Evolutionary conservation across 2,329 filamentous ascomycete genomes (phyloP).

Genomic region (Neurospora sp.): DNA sequence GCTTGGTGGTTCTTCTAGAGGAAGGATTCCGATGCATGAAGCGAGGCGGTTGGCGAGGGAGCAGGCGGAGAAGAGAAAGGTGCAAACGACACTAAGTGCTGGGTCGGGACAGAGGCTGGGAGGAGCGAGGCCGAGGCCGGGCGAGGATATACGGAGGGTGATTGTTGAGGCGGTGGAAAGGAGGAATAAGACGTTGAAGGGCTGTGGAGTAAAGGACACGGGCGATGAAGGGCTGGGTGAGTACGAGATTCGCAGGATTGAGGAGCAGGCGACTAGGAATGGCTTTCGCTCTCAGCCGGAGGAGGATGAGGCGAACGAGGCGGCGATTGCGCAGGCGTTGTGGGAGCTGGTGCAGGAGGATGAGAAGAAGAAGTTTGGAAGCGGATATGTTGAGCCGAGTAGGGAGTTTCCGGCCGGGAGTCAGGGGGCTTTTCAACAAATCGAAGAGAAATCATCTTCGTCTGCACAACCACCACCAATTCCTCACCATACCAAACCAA

Average conservation of each 20-base stretch:
- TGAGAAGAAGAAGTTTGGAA: constrained; percentile 45
- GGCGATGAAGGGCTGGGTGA: constrained; percentile 60
- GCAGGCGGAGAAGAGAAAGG: constrained; percentile 61
- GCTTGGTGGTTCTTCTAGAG: constrained; percentile 50
- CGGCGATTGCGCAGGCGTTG: constrained; percentile 73
- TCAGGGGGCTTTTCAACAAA: constrained; percentile 22
- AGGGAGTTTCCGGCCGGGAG: constrained; percentile 40
- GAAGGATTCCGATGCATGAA: constrained; percentile 57
- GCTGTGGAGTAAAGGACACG: constrained; percentile 58
- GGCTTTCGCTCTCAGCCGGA: constrained; percentile 78
- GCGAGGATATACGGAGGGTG: constrained; percentile 59
- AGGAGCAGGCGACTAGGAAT: constrained; percentile 53
- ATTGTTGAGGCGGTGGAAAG: constrained; percentile 64
- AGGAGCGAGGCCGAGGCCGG: constrained; percentile 42
- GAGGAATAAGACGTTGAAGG: constrained; percentile 54
- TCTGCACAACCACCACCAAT: constrained; percentile 7
- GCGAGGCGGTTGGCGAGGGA: constrained; percentile 63
- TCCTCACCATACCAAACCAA: constrained; percentile 6
- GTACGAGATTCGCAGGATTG: constrained; percentile 54
- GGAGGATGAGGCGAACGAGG: constrained; percentile 80
- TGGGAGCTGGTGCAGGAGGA: constrained; percentile 84
- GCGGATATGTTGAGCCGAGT: constrained; percentile 39
- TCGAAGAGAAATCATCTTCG: background rate
- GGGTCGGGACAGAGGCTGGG: constrained; percentile 66
- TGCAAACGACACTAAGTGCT: constrained; percentile 30